Base-by-base conservation (phyloP, 2,329 filamentous ascomycete genomes). In the Nothophaeocryptopus gaeumannii region DNA sequence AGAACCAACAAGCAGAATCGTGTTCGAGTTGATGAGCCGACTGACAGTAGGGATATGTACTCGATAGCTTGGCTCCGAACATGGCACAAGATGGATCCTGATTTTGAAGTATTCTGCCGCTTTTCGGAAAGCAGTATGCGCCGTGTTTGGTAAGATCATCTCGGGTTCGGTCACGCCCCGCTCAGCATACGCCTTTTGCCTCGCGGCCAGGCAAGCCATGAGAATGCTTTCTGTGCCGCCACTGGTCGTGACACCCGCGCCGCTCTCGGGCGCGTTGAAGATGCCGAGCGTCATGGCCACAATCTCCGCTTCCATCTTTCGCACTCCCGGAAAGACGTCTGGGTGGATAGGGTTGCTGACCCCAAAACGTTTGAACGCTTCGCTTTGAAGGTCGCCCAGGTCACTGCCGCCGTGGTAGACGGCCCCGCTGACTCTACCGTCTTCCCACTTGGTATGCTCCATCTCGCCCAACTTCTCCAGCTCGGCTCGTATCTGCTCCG, bases 251-350 rank as follows among this genome's bases (percentile, higher is more conserved):
- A 93, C 89, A 55, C 93, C 93, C 5, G 88, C 91, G 29, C 85
- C 89, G 48, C 83, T 85, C n/a, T 83, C 75, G 2, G 93, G 93
- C 8, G 87, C 90, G 70, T 95, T 89, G 77, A 96, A 99, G 69
- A 99, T 57, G 5, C 54, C 58, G 45, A 68, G 46, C 0, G 95
- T 90, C 92, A 99, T 99, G 58, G 91, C 87, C 45, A 99, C 93
- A 54, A 99, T 78, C 74, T 99, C 93, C 38, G 93, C 92, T 76
- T 99, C 93, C 93, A 99, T 99, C 81, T 99, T 99, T 63, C 93
- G 80, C 45, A 99, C 91, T 26, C 92, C 93, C 12, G 93, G 93
- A 73, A 99, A 99, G 37, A 99, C 92, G 72, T 99, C 93, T 5
- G 93, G 93, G 70, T 99, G 93, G 60, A 99, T 93, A 2, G 93